A percentile compares a stretch with the other conserved stretches of the same genome.
phyloP scores from a whole-genome alignment of 768 basidiomycete genomes.

The Agaricus subrufescens region DNA sequence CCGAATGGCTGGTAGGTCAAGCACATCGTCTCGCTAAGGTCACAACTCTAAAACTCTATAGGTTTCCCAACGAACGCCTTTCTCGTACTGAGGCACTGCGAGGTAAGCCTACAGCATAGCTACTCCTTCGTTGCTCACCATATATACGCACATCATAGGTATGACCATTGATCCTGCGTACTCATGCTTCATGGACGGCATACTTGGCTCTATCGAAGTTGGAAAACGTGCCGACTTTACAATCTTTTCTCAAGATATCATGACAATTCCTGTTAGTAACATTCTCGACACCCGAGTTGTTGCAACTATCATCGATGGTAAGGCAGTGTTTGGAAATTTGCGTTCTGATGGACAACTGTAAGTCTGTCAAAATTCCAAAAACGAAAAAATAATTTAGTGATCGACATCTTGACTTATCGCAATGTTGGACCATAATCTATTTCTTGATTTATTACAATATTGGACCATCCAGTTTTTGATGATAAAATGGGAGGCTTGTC shows the following conservation, averaged over 20 bases:
- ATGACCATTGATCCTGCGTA: conserved; percentile 89
- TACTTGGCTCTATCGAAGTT: conserved; percentile 68
- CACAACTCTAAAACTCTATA: conserved; percentile 19
- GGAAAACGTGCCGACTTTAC: conserved; percentile 87
- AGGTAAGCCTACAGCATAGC: conserved; percentile 32
- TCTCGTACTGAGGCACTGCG: conserved; percentile 72
- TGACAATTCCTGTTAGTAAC: conserved; percentile 51
- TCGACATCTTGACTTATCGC: too few relatives aligned
- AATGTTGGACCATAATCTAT: too few relatives aligned
- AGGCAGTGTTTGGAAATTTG: conserved; percentile 33
- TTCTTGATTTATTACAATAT: too few relatives aligned
- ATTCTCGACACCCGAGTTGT: conserved; percentile 67
- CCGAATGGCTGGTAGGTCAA: conserved; percentile 69
- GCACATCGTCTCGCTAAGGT: not conserved
- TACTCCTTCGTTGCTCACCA: not conserved
- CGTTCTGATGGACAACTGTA: conserved; percentile 9
- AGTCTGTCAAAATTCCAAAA: not conserved
- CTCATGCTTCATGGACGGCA: conserved; percentile 74
- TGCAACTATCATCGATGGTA: conserved; percentile 78
- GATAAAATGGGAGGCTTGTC: too few relatives aligned
- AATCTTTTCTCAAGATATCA: conserved; percentile 80
- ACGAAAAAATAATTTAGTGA: too few relatives aligned
- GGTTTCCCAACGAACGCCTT: conserved; percentile 81
- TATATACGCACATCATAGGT: conserved; percentile 33
- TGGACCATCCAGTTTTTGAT: too few relatives aligned